phyloP scores from a whole-genome alignment of 352 stramenopile genomes.

The Pythium grandisporangium region DNA sequence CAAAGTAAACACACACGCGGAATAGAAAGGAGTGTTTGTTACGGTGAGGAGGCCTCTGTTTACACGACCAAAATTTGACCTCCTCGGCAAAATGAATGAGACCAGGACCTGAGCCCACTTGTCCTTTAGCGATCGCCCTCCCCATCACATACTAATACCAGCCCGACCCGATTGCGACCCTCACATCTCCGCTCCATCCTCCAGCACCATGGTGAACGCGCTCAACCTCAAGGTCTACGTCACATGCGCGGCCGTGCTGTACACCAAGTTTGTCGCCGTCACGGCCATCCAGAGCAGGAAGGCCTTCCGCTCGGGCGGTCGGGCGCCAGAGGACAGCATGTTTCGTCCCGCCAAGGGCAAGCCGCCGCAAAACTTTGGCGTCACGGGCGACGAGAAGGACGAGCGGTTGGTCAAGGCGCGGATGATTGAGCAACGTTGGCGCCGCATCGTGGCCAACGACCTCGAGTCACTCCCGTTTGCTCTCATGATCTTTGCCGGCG shows the following conservation, averaged over 20 bases:
- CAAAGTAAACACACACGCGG: no score
- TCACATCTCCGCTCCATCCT: no score
- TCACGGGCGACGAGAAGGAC: constrained; percentile 9
- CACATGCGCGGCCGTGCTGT: constrained; percentile 38
- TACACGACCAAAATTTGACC: no score
- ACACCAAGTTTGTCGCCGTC: constrained; percentile 53
- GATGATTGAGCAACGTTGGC: constrained; percentile 12
- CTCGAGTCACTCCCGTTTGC: constrained; percentile 49
- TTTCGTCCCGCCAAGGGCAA: background rate
- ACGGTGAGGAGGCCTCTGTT: no score
- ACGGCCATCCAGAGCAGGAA: constrained; percentile 34
- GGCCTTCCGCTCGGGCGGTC: constrained; percentile 30
- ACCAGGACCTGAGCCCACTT: no score
- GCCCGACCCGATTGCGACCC: no score
- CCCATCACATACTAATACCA: no score
- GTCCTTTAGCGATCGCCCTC: no score
- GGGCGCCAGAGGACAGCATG: constrained; percentile 8
- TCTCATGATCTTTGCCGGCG: constrained; percentile 35
- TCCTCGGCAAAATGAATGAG: no score
- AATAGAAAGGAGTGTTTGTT: no score
- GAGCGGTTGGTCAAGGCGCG: constrained; percentile 1
- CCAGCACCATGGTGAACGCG: no score
- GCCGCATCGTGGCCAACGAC: constrained; percentile 43
- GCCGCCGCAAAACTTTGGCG: background rate
- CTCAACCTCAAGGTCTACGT: constrained; percentile 56